These are phyloP conservation scores for Sutorius eximius DNA, from an alignment of 1,284 basidiomycete genomes.

Conservation along the genomic window DNA sequence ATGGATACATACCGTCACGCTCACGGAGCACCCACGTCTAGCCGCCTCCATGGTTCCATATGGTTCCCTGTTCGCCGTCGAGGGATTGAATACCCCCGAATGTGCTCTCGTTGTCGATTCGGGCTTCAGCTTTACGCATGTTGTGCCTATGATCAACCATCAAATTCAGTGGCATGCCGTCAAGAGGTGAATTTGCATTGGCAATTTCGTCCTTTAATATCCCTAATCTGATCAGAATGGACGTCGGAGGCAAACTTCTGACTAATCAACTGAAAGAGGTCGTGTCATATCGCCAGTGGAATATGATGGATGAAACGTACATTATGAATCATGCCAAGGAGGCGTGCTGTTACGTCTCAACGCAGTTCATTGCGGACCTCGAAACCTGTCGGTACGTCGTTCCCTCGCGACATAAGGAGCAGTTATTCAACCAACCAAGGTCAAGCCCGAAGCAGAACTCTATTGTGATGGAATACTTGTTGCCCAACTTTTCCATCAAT, in stretches of 20 bases:
- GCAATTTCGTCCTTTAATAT: conserved; percentile 17
- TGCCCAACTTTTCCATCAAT: conserved; percentile 83
- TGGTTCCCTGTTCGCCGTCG: conserved; percentile 58
- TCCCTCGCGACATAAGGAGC: conserved; percentile 16
- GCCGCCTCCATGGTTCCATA: conserved; percentile 78
- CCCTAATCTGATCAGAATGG: conserved; percentile 58
- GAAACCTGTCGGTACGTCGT: conserved; percentile 73
- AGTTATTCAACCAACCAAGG: conserved; percentile 35
- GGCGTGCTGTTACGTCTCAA: conserved; percentile 84
- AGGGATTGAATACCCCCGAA: conserved; percentile 58
- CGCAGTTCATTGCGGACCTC: conserved; percentile 70
- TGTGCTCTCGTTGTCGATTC: conserved; percentile 85
- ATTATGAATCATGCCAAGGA: conserved; percentile 92
- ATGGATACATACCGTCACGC: conserved; percentile 19
- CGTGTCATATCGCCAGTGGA: conserved; percentile 93
- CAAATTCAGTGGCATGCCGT: conserved; percentile 76
- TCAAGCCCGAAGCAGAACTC: conserved; percentile 54
- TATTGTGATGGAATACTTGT: conserved; percentile 84
- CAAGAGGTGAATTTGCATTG: conserved; percentile 57
- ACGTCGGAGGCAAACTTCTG: conserved; percentile 90
- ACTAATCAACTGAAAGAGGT: conserved; percentile 95
- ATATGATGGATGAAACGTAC: conserved; percentile 96
- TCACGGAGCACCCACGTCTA: conserved; percentile 36
- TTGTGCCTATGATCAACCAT: conserved; percentile 82
- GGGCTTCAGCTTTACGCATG: conserved; percentile 91